Evolutionary conservation across 1,284 basidiomycete species (phyloP).

Genomic region (Cerrena zonata): DNA sequence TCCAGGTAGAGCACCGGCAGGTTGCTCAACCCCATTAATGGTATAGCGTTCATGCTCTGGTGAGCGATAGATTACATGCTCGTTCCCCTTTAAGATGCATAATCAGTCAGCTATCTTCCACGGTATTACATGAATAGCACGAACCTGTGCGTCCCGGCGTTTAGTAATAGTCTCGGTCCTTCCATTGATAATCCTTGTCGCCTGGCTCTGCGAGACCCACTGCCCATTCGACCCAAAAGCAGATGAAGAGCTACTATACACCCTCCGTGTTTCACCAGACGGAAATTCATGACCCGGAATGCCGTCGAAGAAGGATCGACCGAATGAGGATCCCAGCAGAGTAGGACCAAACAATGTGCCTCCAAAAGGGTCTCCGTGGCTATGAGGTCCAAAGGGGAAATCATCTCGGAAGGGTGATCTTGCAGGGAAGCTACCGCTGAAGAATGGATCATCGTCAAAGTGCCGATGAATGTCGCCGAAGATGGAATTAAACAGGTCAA

Average conservation of each 20-base stretch:
- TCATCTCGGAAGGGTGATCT: slow-evolving; percentile 13
- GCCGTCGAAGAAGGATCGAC: slow-evolving; percentile 13
- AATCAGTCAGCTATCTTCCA: no score
- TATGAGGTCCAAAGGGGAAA: slow-evolving; percentile 1
- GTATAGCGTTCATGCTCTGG: slow-evolving; percentile 62
- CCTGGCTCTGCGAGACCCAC: slow-evolving; percentile 51
- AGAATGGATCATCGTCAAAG: slow-evolving; percentile 28
- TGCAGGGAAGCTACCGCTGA: slow-evolving; percentile 19
- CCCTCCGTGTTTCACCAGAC: slow-evolving; percentile 10
- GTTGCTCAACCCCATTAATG: slow-evolving; percentile 67
- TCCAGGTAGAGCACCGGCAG: neutral
- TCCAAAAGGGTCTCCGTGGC: slow-evolving; percentile 2
- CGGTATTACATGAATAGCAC: no score
- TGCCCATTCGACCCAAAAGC: slow-evolving; percentile 19
- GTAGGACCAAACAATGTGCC: neutral
- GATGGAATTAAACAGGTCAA: slow-evolving; percentile 62
- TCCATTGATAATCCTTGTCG: slow-evolving; percentile 56
- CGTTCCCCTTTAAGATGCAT: slow-evolving; percentile 69
- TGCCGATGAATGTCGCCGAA: slow-evolving; percentile 43
- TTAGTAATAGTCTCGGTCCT: slow-evolving; percentile 56
- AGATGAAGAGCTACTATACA: slow-evolving; percentile 9
- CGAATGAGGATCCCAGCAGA: slow-evolving; percentile 8
- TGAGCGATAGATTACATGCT: slow-evolving; percentile 58
- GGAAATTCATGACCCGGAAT: slow-evolving; percentile 4
- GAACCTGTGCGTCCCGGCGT: slow-evolving; percentile 51